phyloP scores from a whole-genome alignment of 2,329 filamentous ascomycete genomes.

The Xylariaceae sp. region DNA sequence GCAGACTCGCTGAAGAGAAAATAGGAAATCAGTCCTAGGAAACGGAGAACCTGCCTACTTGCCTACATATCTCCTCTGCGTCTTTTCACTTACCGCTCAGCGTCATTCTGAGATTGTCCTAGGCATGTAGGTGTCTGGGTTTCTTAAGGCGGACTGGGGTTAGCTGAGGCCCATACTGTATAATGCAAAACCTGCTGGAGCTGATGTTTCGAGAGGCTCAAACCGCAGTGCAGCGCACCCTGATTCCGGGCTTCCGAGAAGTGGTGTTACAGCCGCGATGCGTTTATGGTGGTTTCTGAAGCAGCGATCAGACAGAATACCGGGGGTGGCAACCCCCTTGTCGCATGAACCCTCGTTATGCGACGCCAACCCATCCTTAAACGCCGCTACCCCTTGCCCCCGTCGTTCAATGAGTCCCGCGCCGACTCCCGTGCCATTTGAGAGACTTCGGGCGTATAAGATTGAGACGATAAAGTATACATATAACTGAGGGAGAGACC shows the following conservation, averaged over 20 bases:
- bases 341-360: slow-evolving; percentile 3
- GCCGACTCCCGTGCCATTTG: not conserved
- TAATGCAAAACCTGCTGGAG: not conserved
- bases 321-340: slow-evolving; percentile 7
- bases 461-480: too few species aligned
- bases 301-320: slow-evolving; percentile 17
- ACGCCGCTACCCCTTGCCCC: slow-evolving; percentile 4
- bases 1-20: slow-evolving; percentile 5
- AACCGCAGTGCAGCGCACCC: slow-evolving; percentile 2
- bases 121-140: too few species aligned
- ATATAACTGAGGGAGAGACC: too few species aligned
- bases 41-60: slow-evolving; percentile 1
- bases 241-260: slow-evolving; percentile 4
- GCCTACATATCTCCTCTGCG: not conserved
- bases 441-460: not conserved
- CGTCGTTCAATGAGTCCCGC: slow-evolving; percentile 2
- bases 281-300: slow-evolving; percentile 10
- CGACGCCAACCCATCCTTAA: too few species aligned
- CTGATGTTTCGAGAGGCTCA: slow-evolving; percentile 9
- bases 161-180: not conserved
- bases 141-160: not conserved
- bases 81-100: too few species aligned
- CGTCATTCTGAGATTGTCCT: too few species aligned
- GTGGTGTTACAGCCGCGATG: slow-evolving; percentile 10
- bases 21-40: slow-evolving; percentile 17